Percentiles rank a stretch among this genome's conserved stretches.
These are phyloP conservation scores for Eutrema salsugineum DNA, from an alignment of 441 rosid species.

Conservation along the genomic window DNA sequence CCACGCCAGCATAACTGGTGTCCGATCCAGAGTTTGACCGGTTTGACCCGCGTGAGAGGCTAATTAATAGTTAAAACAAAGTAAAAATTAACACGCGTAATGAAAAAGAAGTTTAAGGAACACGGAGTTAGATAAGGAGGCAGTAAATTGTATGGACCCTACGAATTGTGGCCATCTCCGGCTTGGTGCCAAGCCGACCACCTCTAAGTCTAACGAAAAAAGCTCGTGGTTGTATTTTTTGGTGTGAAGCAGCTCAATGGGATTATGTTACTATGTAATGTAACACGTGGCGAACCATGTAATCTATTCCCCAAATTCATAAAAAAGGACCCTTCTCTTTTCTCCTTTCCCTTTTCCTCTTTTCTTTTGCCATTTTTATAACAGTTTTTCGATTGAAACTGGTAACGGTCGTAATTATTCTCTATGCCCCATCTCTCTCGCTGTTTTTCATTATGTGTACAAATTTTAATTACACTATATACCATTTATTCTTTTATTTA, in stretches of 20 bases:
- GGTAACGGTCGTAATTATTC: conserved; percentile 8
- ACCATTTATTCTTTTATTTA: background rate
- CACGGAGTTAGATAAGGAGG: conserved; percentile 23
- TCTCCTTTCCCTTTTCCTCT: background rate
- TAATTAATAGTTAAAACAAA: background rate
- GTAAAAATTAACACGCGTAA: conserved; percentile 9
- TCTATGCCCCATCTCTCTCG: background rate
- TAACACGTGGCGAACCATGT: conserved; percentile 8
- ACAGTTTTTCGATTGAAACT: background rate
- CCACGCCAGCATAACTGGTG: background rate
- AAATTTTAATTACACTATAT: too few species aligned
- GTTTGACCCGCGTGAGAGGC: background rate
- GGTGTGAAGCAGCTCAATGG: conserved; percentile 16
- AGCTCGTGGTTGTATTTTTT: conserved; percentile 14
- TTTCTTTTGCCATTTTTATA: background rate
- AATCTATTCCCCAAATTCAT: conserved; percentile 1
- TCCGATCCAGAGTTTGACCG: background rate
- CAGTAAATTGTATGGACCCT: conserved; percentile 11
- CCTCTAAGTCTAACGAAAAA: conserved; percentile 9
- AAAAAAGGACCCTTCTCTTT: background rate
- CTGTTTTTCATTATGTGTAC: background rate
- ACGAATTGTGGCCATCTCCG: conserved; percentile 1
- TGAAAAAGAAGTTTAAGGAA: conserved; percentile 9
- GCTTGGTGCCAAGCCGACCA: conserved; percentile 21
- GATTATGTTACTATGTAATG: too few species aligned